phyloP scores from a whole-genome alignment of 1,284 basidiomycete genomes.

The Melampsora americana region DNA sequence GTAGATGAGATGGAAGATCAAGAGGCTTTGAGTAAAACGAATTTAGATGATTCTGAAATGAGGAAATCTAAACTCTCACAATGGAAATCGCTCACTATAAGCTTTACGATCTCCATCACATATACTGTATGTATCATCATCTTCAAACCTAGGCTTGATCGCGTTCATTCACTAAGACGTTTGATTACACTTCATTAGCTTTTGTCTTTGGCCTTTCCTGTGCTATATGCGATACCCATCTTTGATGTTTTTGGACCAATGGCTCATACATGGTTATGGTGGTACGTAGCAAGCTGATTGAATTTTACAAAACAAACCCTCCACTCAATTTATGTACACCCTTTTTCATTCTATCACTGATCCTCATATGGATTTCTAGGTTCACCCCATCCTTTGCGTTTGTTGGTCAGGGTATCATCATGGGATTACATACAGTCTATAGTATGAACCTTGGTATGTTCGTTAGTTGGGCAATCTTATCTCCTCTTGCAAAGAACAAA shows the following conservation, averaged over 20 bases:
- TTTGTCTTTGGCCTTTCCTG: constrained; percentile 74
- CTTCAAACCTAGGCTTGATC: neutral
- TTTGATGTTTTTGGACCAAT: constrained; percentile 73
- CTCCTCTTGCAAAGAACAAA: constrained; percentile 72
- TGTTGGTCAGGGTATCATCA: constrained; percentile 91
- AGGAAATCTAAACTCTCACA: neutral
- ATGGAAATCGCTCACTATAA: neutral
- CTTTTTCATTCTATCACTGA: neutral
- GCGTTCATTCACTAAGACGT: neutral
- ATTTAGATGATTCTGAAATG: neutral
- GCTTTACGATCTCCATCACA: neutral
- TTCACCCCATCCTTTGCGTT: constrained; percentile 89
- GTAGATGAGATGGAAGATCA: neutral
- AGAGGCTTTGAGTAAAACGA: neutral
- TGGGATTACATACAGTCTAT: constrained; percentile 90
- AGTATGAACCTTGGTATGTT: constrained; percentile 95
- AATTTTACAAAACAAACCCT: too few relatives aligned
- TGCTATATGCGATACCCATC: constrained; percentile 82
- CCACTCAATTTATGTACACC: neutral
- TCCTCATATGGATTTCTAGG: constrained; percentile 44
- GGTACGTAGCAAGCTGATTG: constrained; percentile 54
- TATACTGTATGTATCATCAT: neutral
- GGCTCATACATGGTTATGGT: constrained; percentile 87
- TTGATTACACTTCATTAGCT: constrained; percentile 51
- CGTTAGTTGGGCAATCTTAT: constrained; percentile 88